Percentiles rank a stretch among this genome's conserved stretches.
phyloP scores from a whole-genome alignment of 202 grass and related monocot genomes.

The Setaria viridis region DNA sequence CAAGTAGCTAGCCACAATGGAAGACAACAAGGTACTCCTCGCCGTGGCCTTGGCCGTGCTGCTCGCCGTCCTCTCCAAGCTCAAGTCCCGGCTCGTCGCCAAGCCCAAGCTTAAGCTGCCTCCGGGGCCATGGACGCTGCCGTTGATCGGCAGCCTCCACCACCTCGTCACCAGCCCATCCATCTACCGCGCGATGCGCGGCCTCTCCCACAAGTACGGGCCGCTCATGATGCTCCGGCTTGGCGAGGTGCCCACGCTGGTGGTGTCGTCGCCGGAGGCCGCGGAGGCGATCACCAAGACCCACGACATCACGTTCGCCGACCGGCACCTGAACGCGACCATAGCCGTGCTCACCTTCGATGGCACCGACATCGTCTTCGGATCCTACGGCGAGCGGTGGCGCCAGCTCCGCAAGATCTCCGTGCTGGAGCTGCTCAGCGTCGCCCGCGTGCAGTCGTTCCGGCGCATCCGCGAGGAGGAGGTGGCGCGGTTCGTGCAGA shows the following conservation, averaged over 20 bases:
- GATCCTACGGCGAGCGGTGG: slow-evolving; percentile 46
- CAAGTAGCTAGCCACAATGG: background rate
- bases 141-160: slow-evolving; percentile 27
- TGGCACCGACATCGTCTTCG: background rate
- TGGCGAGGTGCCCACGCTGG: slow-evolving; percentile 48
- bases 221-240: slow-evolving; percentile 48
- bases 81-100: background rate
- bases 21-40: background rate
- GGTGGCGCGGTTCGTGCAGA: background rate
- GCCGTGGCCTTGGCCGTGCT: background rate
- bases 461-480: slow-evolving; percentile 47
- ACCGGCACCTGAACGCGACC: background rate
- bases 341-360: background rate
- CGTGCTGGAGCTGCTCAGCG: slow-evolving; percentile 47
- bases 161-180: background rate
- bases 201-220: slow-evolving; percentile 36
- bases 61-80: slow-evolving; percentile 10
- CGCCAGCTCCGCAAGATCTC: slow-evolving; percentile 51
- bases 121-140: slow-evolving; percentile 8
- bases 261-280: slow-evolving; percentile 47
- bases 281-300: slow-evolving; percentile 35
- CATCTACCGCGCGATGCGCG: background rate
- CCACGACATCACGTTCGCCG: slow-evolving; percentile 39
- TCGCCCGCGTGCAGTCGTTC: slow-evolving; percentile 44
- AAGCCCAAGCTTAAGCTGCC: slow-evolving; percentile 9